phyloP scores from a whole-genome alignment of 768 basidiomycete species.

The Astraeus odoratus region DNA sequence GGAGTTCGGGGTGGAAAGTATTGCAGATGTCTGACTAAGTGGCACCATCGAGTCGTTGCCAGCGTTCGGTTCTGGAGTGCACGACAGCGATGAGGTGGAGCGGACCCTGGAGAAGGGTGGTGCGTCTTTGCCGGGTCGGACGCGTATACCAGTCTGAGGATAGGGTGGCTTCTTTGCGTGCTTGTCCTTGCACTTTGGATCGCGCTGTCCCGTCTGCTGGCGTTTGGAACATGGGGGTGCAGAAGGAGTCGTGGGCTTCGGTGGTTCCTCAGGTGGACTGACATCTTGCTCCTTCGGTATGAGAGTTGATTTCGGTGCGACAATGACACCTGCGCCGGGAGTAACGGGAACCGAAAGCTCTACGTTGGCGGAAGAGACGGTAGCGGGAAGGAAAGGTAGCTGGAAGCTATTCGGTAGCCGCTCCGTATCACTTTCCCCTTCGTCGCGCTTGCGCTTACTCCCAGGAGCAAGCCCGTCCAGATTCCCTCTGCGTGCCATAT shows the following conservation, averaged over 20 bases:
- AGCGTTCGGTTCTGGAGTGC: slow-evolving; percentile 9
- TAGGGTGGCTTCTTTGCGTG: slow-evolving; percentile 35
- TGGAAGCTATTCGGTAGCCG: slow-evolving; percentile 30
- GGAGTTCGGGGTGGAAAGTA: slow-evolving; percentile 7
- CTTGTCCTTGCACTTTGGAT: slow-evolving; percentile 32
- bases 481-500: slow-evolving; percentile 19
- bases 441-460: slow-evolving; percentile 38
- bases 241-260: slow-evolving; percentile 10
- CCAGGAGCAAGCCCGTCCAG: slow-evolving; percentile 19
- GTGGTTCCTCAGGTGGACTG: slow-evolving; percentile 10
- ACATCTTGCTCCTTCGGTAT: background rate
- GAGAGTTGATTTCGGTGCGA: background rate
- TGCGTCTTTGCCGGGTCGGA: slow-evolving; percentile 33
- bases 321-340: background rate
- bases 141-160: slow-evolving; percentile 41
- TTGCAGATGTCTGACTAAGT: slow-evolving; percentile 7
- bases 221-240: slow-evolving; percentile 4
- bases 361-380: slow-evolving; percentile 19
- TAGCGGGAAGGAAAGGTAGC: slow-evolving; percentile 36
- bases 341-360: background rate
- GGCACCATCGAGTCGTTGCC: slow-evolving; percentile 6
- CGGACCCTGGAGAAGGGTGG: slow-evolving; percentile 15
- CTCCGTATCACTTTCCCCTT: slow-evolving; percentile 30
- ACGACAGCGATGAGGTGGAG: background rate
- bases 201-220: slow-evolving; percentile 4